Base-by-base conservation (phyloP, 176 grass and related monocot genomes). In the Raddia guianensis region DNA sequence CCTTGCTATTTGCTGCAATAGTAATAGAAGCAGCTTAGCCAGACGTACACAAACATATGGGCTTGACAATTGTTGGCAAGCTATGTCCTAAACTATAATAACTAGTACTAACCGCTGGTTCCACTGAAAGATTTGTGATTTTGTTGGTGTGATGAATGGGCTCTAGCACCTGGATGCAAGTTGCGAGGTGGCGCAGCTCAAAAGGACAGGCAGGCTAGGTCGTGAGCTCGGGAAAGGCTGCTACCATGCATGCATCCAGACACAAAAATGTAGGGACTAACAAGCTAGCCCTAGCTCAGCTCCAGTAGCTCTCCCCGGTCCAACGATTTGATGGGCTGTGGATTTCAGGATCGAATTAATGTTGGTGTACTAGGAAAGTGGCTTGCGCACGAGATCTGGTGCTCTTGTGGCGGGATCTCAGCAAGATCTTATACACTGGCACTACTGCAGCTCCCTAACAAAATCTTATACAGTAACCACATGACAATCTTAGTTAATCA, bases 301-400 rank as follows among this genome's bases (percentile, higher is more conserved):
- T 55, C 75, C 75, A 7, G 82, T 72, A 82, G 82, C 87, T 70
- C 87, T 52, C 32, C 52, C 55, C 50, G 57, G 82, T 89, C 82
- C 87, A 81, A 57, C 87, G 82, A 89, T 89, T 85, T 76, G 77
- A 89, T 72, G 82, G 76, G 59, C 49, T 84, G 48, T 71, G 77
- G 82, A 85, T 81, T 81, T 89, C 58, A 75, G 82, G 77, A 89
- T 85, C 77, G 49, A 59, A 72, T 81, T 81, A 82, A 66, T 81
- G 82, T 81, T 76, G 57, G 55, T 35, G 72, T 85, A 89, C 77
- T 77, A 77, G 65, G 82, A 80, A 74, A 79, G 76, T 84, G 62
- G 86, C 53, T 84, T 88, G 34, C 76, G 68, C 47, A 77, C 58
- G 49, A 76, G 77, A 85, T 81, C 54, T 69, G 49, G 70, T 80